These are phyloP conservation scores for Ustilago sp. DNA, from an alignment of 1,284 basidiomycete species.

Conservation along the genomic window DNA sequence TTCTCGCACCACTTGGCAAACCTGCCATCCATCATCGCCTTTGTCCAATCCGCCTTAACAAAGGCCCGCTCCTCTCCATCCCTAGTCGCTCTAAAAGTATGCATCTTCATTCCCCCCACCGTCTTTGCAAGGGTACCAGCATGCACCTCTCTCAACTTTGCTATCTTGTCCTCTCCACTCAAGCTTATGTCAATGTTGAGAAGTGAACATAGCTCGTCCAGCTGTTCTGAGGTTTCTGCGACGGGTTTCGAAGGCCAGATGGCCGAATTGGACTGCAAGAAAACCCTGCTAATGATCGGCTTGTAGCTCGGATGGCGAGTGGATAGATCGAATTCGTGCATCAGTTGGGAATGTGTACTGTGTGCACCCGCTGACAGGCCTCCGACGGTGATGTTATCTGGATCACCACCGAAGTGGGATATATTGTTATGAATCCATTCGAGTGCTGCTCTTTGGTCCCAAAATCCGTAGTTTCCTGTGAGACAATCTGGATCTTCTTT, in stretches of 20 bases:
- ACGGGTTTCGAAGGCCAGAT: slow-evolving; percentile 46
- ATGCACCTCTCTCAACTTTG: slow-evolving; percentile 25
- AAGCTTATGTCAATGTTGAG: slow-evolving; percentile 16
- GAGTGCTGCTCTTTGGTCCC: slow-evolving; percentile 52
- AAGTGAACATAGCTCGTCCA: slow-evolving; percentile 34
- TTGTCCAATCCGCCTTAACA: slow-evolving; percentile 41
- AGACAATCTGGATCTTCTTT: slow-evolving; percentile 26
- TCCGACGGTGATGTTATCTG: slow-evolving; percentile 61
- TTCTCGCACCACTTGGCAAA: slow-evolving; percentile 43
- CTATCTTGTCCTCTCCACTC: slow-evolving; percentile 30
- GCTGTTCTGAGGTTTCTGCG: slow-evolving; percentile 32
- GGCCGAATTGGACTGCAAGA: slow-evolving; percentile 50
- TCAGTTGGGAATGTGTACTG: slow-evolving; percentile 66
- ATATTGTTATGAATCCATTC: slow-evolving; percentile 64
- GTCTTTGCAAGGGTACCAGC: slow-evolving; percentile 21
- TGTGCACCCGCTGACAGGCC: slow-evolving; percentile 68
- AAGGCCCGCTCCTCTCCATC: slow-evolving; percentile 30
- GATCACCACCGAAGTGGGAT: slow-evolving; percentile 63
- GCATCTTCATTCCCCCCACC: slow-evolving; percentile 38
- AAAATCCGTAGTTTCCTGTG: slow-evolving; percentile 56
- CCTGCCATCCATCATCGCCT: slow-evolving; percentile 41
- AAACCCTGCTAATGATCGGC: slow-evolving; percentile 41
- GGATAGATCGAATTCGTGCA: slow-evolving; percentile 59
- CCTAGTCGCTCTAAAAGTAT: slow-evolving; percentile 50
- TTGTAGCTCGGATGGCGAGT: slow-evolving; percentile 18